Base-by-base conservation (phyloP, 2,329 filamentous ascomycete genomes). In the Monilinia aucupariae region DNA sequence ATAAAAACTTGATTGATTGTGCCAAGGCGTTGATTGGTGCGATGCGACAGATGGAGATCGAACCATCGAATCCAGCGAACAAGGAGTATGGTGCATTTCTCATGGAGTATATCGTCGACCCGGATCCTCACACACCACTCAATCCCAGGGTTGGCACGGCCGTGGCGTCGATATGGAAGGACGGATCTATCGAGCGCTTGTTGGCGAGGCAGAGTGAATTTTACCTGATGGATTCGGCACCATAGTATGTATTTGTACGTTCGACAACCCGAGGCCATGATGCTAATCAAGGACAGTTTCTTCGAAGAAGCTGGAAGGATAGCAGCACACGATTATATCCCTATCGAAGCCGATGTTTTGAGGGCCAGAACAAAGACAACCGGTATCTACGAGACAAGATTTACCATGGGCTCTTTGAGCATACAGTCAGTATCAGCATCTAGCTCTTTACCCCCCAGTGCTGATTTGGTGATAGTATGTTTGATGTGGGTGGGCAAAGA, bases 141-240 rank as follows among this genome's bases (percentile, higher is more conserved):
- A 90, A 97, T 72, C 78, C 84, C 56, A 87, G 87, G 73, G 88
- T 97, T 30, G 92, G 91, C 66, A 82, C 88, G 63, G 94, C 94
- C 20, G 87, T 97, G 45, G 85, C 88, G 68, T 88, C 90, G 61
- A 79, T 99, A 74, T 99, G 94, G 94, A 88, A 88, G 70, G 94
- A 99, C 73, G 88, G 90, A 9, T 89, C 88, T 69, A 90, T 91
- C 71, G 85, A 90, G 61, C 85, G 84, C 69, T 83, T 97, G 45
- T 88, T 97, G 82, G 91, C 96, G 73, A 91, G 94, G 74, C 91
- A 96, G 75, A 96, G 92, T 74, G 93, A 99, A 77, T 99, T 99
- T 76, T 99, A 99, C 75, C 80, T 99, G 64, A 99, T 99, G 94
- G 94, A 99, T 76, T 99, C 94, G 30, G 94, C 94, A 59, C 92